phyloP scores from a whole-genome alignment of 169 alveolate genomes.

The Plasmodium cynomolgi region DNA sequence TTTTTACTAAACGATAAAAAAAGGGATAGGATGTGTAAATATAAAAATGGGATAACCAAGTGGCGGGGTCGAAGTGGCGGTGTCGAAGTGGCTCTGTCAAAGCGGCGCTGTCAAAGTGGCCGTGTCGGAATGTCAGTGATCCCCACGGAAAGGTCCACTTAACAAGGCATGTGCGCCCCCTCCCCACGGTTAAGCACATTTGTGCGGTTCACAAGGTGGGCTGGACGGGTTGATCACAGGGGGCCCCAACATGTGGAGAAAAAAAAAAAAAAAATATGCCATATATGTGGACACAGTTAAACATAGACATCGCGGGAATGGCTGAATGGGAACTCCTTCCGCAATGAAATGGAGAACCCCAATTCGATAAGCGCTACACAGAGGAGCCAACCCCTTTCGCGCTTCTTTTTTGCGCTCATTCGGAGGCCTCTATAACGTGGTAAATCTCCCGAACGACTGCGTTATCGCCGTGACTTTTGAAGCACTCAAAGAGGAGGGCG shows the following conservation, averaged over 20 bases:
- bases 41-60: neutral
- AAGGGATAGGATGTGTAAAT: neutral
- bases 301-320: neutral
- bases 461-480: constrained; percentile 29
- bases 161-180: neutral
- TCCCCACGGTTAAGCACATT: neutral
- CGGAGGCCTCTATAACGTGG: constrained; percentile 26
- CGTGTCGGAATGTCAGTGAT: neutral
- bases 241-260: neutral
- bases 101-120: too few relatives aligned
- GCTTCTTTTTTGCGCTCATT: neutral
- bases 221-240: neutral
- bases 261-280: too few relatives aligned
- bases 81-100: too few relatives aligned
- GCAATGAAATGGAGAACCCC: neutral
- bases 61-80: neutral
- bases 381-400: neutral
- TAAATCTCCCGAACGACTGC: constrained; percentile 11
- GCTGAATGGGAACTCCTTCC: neutral
- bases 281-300: neutral
- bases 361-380: neutral
- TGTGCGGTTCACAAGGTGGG: neutral
- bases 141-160: neutral
- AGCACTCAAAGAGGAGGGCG: constrained; percentile 48
- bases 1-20: constrained; percentile 1